Evolutionary conservation across 2,329 filamentous ascomycete genomes (phyloP), one percentile per base, ranked within the genome.

Genomic region (Neophaeococcomyces aloes): DNA sequence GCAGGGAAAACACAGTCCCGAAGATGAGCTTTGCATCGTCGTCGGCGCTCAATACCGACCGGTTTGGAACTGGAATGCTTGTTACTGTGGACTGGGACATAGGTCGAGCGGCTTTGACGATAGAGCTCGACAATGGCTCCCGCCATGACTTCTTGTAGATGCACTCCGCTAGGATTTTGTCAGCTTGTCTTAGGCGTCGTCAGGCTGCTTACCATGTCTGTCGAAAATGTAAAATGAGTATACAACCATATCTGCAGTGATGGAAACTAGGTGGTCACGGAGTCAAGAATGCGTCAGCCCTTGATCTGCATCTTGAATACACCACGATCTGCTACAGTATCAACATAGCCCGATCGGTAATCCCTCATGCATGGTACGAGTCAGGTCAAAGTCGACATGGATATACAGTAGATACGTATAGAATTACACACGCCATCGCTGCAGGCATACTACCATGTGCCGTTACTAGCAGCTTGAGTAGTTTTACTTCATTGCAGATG

Each of bases 181-280:
- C 43, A 44, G 48, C 47, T 23, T 42, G 34, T 18, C 36, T 36
- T 13, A 30, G 30, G 15, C 19, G 31, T 34, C 37, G 30, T 30
- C 29, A 35, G 29, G 36, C 15, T 21, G 21, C 76, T 61, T 74
- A 95, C 91, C 94, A 67, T 98, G 91, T 53, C 91, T 83, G 69
- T 98, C 91, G 64, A 98, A 98, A 61, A 98, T 95, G 73, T 94
- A 94, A 68, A 98, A 94, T 48, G 87, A 88, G 69, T 93, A 96
- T 65, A 96, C 84, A 48, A 83, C 81, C 91, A 98, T 96, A 60
- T 56, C 70, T 63, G 54, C 39, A 18, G 18, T 8, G n/a, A n/a
- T n/a, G n/a, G n/a, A n/a, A n/a, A n/a, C n/a, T n/a, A n/a, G n/a
- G n/a, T n/a, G n/a, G n/a, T n/a, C n/a, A n/a, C n/a, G n/a, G n/a